These are phyloP conservation scores for Linaria vulgaris DNA, from an alignment of 257 asterid species.

Conservation along the genomic window DNA sequence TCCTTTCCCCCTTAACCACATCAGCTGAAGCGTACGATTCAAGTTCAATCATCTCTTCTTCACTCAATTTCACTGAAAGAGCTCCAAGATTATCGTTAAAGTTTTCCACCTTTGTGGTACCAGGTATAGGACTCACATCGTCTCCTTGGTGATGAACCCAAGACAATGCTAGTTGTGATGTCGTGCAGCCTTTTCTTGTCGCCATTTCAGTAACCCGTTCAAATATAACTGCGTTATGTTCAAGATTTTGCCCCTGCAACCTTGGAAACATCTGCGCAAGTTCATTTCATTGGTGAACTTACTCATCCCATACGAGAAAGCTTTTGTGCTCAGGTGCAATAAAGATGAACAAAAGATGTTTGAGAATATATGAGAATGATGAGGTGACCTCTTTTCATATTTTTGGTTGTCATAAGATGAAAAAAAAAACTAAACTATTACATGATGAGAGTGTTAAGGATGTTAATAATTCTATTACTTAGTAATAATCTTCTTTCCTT, in stretches of 20 bases:
- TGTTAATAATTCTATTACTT: no score
- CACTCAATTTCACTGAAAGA: slow-evolving; percentile 27
- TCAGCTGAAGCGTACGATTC: slow-evolving; percentile 21
- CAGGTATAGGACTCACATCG: slow-evolving; percentile 55
- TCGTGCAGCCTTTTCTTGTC: slow-evolving; percentile 44
- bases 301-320: no score
- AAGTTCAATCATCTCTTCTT: slow-evolving; percentile 30
- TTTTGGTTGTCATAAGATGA: no score
- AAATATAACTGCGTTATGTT: slow-evolving; percentile 35
- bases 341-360: no score
- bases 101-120: slow-evolving; percentile 45
- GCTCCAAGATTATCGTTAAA: slow-evolving; percentile 36
- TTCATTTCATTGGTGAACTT: not conserved
- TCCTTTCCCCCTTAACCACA: slow-evolving; percentile 33
- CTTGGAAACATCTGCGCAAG: slow-evolving; percentile 38
- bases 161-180: slow-evolving; percentile 52
- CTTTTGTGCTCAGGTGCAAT: no score
- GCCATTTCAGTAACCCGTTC: slow-evolving; percentile 39
- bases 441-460: no score
- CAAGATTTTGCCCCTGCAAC: slow-evolving; percentile 41
- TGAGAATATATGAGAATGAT: no score
- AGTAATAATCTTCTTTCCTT: no score
- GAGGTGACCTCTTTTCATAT: no score
- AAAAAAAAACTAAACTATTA: no score
- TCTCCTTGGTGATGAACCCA: slow-evolving; percentile 66